These are phyloP conservation scores for Naematelia aurantialba DNA, from an alignment of 768 basidiomycete species.

Conservation along the genomic window DNA sequence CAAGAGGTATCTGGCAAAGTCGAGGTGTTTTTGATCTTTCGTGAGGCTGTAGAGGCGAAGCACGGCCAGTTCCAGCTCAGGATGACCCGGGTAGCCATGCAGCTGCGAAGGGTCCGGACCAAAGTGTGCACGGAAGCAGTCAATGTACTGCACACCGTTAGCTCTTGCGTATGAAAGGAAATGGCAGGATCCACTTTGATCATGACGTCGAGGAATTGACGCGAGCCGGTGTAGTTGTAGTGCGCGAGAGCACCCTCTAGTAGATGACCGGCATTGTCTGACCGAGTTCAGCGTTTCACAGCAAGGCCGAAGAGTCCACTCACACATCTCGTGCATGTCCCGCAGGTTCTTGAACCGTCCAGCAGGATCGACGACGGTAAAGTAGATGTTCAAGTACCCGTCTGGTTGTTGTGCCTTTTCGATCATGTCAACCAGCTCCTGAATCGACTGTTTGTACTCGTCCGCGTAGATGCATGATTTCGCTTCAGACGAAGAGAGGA, in stretches of 20 bases:
- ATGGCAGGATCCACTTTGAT: constrained; percentile 27
- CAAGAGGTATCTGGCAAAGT: constrained; percentile 27
- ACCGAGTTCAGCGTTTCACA: background rate
- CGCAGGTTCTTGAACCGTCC: constrained; percentile 32
- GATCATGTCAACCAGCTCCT: constrained; percentile 30
- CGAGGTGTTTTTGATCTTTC: constrained; percentile 23
- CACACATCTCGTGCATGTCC: constrained; percentile 39
- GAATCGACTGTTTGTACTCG: constrained; percentile 18
- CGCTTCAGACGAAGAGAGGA: constrained; percentile 21
- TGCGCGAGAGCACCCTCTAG: constrained; percentile 34
- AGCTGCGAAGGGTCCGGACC: constrained; percentile 20
- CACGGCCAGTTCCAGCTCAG: constrained; percentile 35
- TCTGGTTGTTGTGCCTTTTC: constrained; percentile 35
- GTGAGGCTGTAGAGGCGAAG: constrained; percentile 28
- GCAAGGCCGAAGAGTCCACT: constrained; percentile 1
- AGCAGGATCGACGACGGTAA: constrained; percentile 27
- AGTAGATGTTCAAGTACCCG: constrained; percentile 35
- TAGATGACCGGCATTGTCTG: constrained; percentile 38
- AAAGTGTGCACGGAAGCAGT: constrained; percentile 23
- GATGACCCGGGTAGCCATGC: constrained; percentile 39
- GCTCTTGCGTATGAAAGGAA: background rate
- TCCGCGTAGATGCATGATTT: constrained; percentile 6
- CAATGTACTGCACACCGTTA: constrained; percentile 8
- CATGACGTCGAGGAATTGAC: constrained; percentile 37
- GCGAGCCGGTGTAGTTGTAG: constrained; percentile 22